Evolutionary conservation across 176 grass and related monocot genomes (phyloP).

Genomic region (Phragmites australis): DNA sequence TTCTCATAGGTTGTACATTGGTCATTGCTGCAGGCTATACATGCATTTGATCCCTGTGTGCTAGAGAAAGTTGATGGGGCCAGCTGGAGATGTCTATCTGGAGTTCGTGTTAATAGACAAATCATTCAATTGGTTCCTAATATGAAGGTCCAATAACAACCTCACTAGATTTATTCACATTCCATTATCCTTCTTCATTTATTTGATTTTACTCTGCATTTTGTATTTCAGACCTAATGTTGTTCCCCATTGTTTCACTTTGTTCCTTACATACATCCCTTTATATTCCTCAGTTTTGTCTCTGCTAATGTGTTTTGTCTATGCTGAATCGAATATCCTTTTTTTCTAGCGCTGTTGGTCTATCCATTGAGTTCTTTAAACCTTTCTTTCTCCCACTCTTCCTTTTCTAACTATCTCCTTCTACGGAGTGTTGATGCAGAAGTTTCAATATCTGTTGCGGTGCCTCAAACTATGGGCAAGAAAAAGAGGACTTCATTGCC

Average conservation of each 20-base stretch:
- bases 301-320: constrained; percentile 15
- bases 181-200: constrained; percentile 19
- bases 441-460: constrained; percentile 61
- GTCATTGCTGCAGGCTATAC: constrained; percentile 44
- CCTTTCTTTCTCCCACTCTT: neutral
- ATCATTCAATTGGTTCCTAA: constrained; percentile 70
- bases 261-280: constrained; percentile 1
- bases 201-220: neutral
- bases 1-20: constrained; percentile 23
- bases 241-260: constrained; percentile 15
- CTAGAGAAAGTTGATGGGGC: constrained; percentile 49
- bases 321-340: constrained; percentile 5
- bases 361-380: constrained; percentile 13
- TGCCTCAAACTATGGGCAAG: constrained; percentile 79
- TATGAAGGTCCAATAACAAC: constrained; percentile 54
- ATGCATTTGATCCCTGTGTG: constrained; percentile 55
- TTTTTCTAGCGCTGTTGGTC: constrained; percentile 2
- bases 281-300: neutral
- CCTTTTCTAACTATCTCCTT: constrained; percentile 14
- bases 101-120: constrained; percentile 68
- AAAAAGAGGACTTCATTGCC: constrained; percentile 66
- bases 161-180: constrained; percentile 24
- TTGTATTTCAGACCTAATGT: constrained; percentile 4
- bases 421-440: constrained; percentile 47
- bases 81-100: constrained; percentile 75